Base-by-base conservation (phyloP, 2,329 filamentous ascomycete species). In the Alternaria solani region DNA sequence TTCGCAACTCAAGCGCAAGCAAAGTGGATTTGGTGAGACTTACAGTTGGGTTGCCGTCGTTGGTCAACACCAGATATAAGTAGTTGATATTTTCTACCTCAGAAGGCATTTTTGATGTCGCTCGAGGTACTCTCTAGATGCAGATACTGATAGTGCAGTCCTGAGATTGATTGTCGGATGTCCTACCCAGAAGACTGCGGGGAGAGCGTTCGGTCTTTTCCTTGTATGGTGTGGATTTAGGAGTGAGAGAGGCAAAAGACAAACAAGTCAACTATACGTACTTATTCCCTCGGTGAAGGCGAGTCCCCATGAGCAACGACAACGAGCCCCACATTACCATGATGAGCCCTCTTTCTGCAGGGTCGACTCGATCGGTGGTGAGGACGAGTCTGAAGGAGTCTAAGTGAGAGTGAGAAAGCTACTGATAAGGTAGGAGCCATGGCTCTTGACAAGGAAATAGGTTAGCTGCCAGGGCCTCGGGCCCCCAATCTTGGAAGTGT, bases 51-150 rank as follows among this genome's bases (percentile, higher is more conserved):
- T 49, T 8, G 3, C 74, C 73, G 23, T 61, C 62, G 41, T 67
- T 43, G 2, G 74, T 76, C 11, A 77, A 60, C 5, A 77, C 55
- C 3, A 70, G 44, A 61, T 77, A 77, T 0, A 79, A 62, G 47
- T 71, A 77, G 36, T 70, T 60, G 4, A 69, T 56, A 46, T 77
- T 77, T 23, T 77, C 73, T 7, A 64, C 61, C 5, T 72, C 65
- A 6, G 67, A 65, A 16, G 74, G 71, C 75, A 77, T 78, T 12
- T 51, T 62, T 53, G 38, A 20, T 16, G 28, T 56, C n/a, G 41
- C 57, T 49, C 42, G 7, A 8, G 30, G 6, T 18, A 34, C 8
- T 41, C 28, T 14, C 46, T 26, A 47, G 20, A 41, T 41, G 20
- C 32, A 16, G 32, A 36, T 16, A 12, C 32, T 14, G 20, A 23